Conservation (phyloP, 177 flowering plant genomes). For the Vitis hybrid region DNA sequence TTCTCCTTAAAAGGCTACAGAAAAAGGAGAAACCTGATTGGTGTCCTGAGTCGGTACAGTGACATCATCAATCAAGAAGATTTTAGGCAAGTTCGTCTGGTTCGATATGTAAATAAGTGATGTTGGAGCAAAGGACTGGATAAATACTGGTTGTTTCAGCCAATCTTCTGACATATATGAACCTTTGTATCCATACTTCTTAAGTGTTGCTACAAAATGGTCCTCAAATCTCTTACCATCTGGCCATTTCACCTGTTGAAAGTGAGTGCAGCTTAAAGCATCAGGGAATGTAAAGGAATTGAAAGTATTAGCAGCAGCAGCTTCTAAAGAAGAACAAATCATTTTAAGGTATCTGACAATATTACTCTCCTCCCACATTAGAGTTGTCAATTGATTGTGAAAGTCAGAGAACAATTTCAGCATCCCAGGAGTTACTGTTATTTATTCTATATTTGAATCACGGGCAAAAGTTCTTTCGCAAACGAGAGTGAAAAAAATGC, state of each 20-base stretch:
- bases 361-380: no score
- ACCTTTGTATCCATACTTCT: constrained; percentile 88
- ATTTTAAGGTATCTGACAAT: no score
- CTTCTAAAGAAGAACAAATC: no score
- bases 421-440: no score
- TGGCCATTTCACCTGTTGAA: constrained; percentile 83
- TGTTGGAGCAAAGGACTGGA: constrained; percentile 97
- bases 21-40: constrained; percentile 64
- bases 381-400: no score
- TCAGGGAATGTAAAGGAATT: neutral
- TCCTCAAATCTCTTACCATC: constrained; percentile 88
- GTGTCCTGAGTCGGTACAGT: constrained; percentile 81
- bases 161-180: constrained; percentile 88
- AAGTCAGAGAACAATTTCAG: no score
- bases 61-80: constrained; percentile 81
- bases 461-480: no score
- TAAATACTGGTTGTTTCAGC: constrained; percentile 82
- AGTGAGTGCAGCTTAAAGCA: neutral
- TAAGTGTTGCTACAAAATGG: constrained; percentile 72
- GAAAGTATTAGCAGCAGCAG: no score
- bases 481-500: no score
- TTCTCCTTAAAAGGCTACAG: neutral
- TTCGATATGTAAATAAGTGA: constrained; percentile 77
- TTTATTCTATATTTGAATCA: no score
- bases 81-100: constrained; percentile 75